A percentile compares a stretch with the other conserved stretches of the same genome.
phyloP scores from a whole-genome alignment of 169 alveolate species.

The Plasmodium inui region DNA sequence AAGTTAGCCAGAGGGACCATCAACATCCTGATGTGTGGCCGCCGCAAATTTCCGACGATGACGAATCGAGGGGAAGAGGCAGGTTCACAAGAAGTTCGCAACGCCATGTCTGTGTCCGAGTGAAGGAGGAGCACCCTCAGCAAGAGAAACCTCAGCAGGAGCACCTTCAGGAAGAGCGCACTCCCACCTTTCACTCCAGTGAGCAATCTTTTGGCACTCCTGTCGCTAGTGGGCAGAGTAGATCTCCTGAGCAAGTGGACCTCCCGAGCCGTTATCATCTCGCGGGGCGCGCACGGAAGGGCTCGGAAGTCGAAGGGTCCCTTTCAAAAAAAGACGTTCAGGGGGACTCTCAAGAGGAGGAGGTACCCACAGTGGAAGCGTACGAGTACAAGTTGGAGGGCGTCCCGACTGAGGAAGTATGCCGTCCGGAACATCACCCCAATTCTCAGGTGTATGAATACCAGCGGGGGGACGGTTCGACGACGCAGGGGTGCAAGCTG shows the following conservation, averaged over 20 bases:
- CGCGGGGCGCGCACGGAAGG: background rate
- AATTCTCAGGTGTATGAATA: conserved; percentile 1
- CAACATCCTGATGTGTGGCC: background rate
- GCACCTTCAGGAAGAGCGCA: background rate
- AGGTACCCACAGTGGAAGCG: background rate
- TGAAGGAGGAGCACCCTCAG: background rate
- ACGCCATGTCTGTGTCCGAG: background rate
- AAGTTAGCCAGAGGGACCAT: background rate
- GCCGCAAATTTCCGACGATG: background rate
- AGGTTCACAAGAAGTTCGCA: background rate
- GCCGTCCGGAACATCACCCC: background rate
- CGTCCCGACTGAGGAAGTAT: background rate
- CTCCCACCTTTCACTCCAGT: background rate
- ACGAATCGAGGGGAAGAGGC: background rate
- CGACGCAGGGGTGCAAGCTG: background rate
- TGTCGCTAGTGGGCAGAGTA: background rate
- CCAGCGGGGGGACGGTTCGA: background rate
- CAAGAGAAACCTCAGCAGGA: background rate
- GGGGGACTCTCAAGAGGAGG: background rate
- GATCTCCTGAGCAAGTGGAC: background rate
- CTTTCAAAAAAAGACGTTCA: background rate
- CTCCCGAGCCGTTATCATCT: background rate
- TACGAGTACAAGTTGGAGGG: background rate
- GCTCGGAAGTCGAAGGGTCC: background rate
- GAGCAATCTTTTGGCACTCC: background rate